Evolutionary conservation across 2,329 filamentous ascomycete species (phyloP), one percentile per base, ranked within the genome.

Genomic region (Leptographium procerum): DNA sequence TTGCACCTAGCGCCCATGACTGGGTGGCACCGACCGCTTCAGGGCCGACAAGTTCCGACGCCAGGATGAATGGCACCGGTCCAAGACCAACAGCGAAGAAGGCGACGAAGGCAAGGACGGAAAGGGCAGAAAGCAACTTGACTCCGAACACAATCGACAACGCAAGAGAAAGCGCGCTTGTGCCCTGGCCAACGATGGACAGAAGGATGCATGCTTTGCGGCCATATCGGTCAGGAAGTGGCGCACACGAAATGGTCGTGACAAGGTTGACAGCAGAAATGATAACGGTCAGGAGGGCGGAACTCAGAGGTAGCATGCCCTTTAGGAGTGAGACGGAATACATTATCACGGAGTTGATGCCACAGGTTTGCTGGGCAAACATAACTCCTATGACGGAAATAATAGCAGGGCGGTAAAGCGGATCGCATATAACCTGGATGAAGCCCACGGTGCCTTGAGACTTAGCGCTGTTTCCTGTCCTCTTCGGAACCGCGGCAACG

Each of bases 291-390:
- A 99, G 79, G 1, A 95, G 74, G 0, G 87, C 87, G 0, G 91
- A 92, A 61, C 85, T 90, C 52, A 90, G 83, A 4, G 89, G 87
- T 0, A 99, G 81, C 1, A 97, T 80, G 62, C 85, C 84, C 34
- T 87, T 84, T 16, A 99, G 81, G 1, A 99, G 83, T 0, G 89
- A 91, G 7, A 97, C 94, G 2, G 91, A 95, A 72, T 99, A 99
- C 91, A 99, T 96, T 72, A 97, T 88, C 68, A 97, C 92, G 60
- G 88, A 92, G 79, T 99, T 97, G 74, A 97, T 92, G 52, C 90
- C 92, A 60, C 88, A 92, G 43, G 96, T 78, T 70, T 99, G 94
- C 70, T 97, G 94, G 1, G 89, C 87, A 60, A 91, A 79, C 91
- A 97, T 96, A 64, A 95, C 86, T 1, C 89, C 91, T 14, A 95